Evolutionary conservation across 202 grass and related monocot species (phyloP).

Genomic region (Schoenoplectus tabernaemontani): DNA sequence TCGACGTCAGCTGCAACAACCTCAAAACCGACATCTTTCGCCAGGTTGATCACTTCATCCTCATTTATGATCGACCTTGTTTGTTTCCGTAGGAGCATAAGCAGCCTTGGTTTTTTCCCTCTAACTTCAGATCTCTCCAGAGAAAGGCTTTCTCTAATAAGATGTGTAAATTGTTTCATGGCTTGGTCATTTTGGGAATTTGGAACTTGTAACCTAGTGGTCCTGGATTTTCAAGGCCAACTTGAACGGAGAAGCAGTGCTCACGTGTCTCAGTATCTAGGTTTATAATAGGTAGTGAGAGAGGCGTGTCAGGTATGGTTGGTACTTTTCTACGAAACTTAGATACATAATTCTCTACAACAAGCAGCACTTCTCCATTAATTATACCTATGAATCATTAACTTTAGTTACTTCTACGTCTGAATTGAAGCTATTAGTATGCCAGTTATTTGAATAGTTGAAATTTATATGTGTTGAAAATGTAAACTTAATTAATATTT

Average conservation of each 20-base stretch:
- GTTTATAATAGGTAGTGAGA: conserved; percentile 54
- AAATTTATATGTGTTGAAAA: too few relatives aligned
- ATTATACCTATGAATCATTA: conserved; percentile 30
- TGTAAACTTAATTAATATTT: too few relatives aligned
- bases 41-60: conserved; percentile 6
- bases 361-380: conserved; percentile 61
- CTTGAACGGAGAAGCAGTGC: conserved; percentile 56
- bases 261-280: conserved; percentile 36
- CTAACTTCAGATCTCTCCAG: conserved; percentile 35
- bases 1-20: conserved; percentile 22
- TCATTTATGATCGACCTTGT: conserved; percentile 44
- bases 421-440: background rate
- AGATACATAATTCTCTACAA: conserved; percentile 41
- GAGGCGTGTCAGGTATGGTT: conserved; percentile 40
- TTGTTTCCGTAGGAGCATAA: conserved; percentile 35
- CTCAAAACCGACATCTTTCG: conserved; percentile 27
- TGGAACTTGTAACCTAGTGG: conserved; percentile 47
- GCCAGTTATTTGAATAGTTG: background rate
- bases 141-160: conserved; percentile 41
- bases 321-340: conserved; percentile 64
- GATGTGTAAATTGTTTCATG: conserved; percentile 51
- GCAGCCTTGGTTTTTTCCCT: conserved; percentile 36
- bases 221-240: conserved; percentile 45
- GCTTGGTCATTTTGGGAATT: conserved; percentile 20
- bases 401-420: background rate